Evolutionary conservation across 169 alveolate species (phyloP).

Genomic region (Eimeria maxima): DNA sequence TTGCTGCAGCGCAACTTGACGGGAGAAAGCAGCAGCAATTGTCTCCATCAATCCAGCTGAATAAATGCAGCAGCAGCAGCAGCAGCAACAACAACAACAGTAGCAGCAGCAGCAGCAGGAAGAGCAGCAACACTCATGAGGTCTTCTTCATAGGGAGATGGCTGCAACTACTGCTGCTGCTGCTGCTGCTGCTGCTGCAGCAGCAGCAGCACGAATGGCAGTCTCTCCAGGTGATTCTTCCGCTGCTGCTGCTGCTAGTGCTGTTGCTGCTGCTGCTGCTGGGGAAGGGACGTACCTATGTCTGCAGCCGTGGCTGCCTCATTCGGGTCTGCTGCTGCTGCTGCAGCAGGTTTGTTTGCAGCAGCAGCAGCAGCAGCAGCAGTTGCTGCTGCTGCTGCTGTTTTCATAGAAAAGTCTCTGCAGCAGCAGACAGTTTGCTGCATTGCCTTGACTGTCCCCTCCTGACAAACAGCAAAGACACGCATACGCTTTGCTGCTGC

Average conservation of each 20-base stretch:
- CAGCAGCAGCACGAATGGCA: neutral
- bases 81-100: slow-evolving; percentile 7
- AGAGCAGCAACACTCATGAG: neutral
- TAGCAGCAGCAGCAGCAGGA: neutral
- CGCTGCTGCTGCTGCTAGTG: no score
- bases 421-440: neutral
- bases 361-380: neutral
- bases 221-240: neutral
- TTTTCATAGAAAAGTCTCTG: neutral
- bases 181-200: slow-evolving; percentile 1
- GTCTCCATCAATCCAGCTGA: slow-evolving; percentile 13
- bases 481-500: no score
- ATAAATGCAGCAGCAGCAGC: no score
- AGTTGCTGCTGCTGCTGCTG: slow-evolving; percentile 24
- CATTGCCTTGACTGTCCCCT: no score
- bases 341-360: no score
- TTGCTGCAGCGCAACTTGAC: slow-evolving; percentile 9
- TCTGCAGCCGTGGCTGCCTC: no score
- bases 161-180: neutral
- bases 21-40: slow-evolving; percentile 11
- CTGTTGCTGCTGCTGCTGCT: neutral
- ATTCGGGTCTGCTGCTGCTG: neutral
- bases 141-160: no score
- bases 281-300: neutral
- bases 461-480: no score